phyloP scores from a whole-genome alignment of 495 filamentous ascomycete species.

The Sabuloglossum arenarium region DNA sequence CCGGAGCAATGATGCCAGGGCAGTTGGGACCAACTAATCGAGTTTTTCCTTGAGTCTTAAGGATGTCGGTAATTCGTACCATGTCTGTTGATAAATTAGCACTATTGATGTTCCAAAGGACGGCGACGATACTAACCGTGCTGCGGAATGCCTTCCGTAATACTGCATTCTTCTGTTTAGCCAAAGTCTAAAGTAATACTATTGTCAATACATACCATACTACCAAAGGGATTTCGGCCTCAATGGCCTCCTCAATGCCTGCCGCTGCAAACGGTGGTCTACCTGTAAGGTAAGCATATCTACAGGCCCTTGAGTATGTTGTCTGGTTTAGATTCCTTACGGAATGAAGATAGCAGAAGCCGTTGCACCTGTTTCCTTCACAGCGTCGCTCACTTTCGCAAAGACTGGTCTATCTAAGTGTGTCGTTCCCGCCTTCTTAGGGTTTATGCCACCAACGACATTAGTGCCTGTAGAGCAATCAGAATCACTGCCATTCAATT shows the following conservation, averaged over 20 bases:
- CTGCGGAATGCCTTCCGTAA: constrained; percentile 96
- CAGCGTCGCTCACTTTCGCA: constrained; percentile 66
- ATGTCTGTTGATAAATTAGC: constrained; percentile 42
- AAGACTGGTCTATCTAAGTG: constrained; percentile 93
- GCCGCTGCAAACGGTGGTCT: constrained; percentile 79
- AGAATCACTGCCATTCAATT: constrained; percentile 12
- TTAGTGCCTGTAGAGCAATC: constrained; percentile 54
- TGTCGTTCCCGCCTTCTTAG: constrained; percentile 82
- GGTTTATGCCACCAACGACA: constrained; percentile 94
- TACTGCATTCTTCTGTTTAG: constrained; percentile 24
- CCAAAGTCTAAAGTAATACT: not conserved
- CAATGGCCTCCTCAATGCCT: constrained; percentile 92
- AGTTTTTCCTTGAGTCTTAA: constrained; percentile 95
- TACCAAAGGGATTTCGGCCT: constrained; percentile 75
- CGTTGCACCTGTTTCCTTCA: constrained; percentile 76
- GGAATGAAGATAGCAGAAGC: constrained; percentile 96
- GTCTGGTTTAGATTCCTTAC: constrained; percentile 25
- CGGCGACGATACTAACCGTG: constrained; percentile 42
- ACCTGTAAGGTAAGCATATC: constrained; percentile 1
- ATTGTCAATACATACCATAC: constrained; percentile 41
- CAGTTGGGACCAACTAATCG: constrained; percentile 95
- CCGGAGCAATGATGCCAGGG: constrained; percentile 86
- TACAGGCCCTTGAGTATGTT: not conserved
- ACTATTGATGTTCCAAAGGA: constrained; percentile 11
- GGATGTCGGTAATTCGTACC: constrained; percentile 95